Evolutionary conservation across 805 yeast species (phyloP).

Genomic region (Starmerella vaccinii): DNA sequence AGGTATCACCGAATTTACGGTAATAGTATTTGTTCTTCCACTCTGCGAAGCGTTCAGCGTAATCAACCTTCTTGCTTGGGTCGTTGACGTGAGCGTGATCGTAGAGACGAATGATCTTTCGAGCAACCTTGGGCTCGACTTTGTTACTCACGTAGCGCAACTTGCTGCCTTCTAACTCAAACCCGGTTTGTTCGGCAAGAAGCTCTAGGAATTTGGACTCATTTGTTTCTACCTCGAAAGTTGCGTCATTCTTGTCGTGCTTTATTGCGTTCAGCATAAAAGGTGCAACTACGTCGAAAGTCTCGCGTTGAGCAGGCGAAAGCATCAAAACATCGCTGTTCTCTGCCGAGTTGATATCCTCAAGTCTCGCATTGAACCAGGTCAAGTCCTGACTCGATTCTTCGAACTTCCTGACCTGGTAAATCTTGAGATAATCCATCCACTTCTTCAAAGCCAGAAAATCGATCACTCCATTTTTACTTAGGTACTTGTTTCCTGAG

Average conservation of each 20-base stretch:
- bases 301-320: conserved; percentile 50
- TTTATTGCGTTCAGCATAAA: conserved; percentile 33
- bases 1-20: conserved; percentile 62
- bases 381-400: conserved; percentile 68
- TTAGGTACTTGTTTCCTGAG: conserved; percentile 66
- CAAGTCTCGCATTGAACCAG: conserved; percentile 83
- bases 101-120: conserved; percentile 32
- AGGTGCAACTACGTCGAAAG: conserved; percentile 35
- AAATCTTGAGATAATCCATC: conserved; percentile 63
- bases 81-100: conserved; percentile 28
- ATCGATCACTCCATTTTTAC: conserved; percentile 73
- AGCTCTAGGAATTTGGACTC: conserved; percentile 25
- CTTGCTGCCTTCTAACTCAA: conserved; percentile 48
- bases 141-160: conserved; percentile 40
- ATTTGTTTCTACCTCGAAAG: conserved; percentile 20
- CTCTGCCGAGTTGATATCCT: conserved; percentile 27
- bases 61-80: conserved; percentile 42
- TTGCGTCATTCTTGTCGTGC: conserved; percentile 15
- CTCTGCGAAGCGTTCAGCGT: conserved; percentile 58
- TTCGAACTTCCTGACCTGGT: conserved; percentile 81
- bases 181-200: conserved; percentile 26
- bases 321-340: conserved; percentile 42
- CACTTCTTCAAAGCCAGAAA: conserved; percentile 60
- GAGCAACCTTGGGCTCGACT: conserved; percentile 12
- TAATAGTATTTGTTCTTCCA: conserved; percentile 86